phyloP scores from a whole-genome alignment of 192 early-diverging fungal genomes.

The Lobosporangium transversale region DNA sequence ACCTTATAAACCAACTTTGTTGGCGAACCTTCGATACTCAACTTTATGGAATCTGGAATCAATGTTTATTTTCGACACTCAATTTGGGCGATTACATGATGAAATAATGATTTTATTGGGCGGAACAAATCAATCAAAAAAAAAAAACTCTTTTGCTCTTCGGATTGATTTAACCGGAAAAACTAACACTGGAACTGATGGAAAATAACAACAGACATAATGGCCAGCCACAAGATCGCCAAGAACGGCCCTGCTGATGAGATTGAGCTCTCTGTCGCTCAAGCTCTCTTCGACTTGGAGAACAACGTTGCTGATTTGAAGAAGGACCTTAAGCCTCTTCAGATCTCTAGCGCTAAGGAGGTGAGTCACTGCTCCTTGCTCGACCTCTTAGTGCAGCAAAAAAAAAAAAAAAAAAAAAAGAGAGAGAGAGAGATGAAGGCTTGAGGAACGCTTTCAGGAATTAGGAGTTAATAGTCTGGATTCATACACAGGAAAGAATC shows the following conservation, averaged over 20 bases:
- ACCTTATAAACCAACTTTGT: not conserved
- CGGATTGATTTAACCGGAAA: too few species aligned
- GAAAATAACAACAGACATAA: conserved; percentile 62
- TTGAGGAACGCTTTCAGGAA: not conserved
- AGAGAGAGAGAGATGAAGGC: not conserved
- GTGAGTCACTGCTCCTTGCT: conserved; percentile 53
- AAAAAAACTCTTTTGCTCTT: conserved; percentile 2
- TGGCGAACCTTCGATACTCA: not conserved
- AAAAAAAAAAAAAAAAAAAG: not conserved
- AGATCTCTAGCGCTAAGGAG: conserved; percentile 96
- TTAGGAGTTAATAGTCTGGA: too few species aligned
- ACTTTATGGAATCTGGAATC: not conserved
- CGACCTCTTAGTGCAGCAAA: not conserved
- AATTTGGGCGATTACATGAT: not conserved
- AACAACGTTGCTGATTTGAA: conserved; percentile 95
- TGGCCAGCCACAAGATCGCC: conserved; percentile 58
- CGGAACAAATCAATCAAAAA: too few species aligned
- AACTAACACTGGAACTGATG: too few species aligned
- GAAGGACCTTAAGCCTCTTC: conserved; percentile 95
- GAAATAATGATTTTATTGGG: not conserved
- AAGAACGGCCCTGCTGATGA: conserved; percentile 69
- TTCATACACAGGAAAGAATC: too few species aligned
- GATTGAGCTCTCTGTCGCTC: conserved; percentile 94
- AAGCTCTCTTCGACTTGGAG: conserved; percentile 95
- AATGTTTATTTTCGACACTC: not conserved